phyloP scores from a whole-genome alignment of 2,329 filamentous ascomycete genomes.

The Colletotrichum destructivum region DNA sequence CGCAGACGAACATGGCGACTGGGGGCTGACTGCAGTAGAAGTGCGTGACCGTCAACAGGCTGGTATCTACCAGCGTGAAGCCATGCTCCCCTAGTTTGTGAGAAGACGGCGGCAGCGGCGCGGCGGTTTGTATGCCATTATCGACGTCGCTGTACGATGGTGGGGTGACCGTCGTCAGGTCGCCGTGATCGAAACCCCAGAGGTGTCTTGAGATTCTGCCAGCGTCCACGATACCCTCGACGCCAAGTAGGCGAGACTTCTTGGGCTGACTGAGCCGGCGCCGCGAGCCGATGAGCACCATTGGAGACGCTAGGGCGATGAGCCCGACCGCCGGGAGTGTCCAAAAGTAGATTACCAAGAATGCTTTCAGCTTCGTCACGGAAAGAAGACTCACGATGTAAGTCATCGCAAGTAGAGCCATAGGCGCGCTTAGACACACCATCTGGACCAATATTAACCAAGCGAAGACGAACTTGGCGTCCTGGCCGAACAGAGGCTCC shows the following conservation, averaged over 20 bases:
- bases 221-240: not conserved
- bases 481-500: constrained; percentile 10
- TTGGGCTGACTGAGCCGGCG: not conserved
- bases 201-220: not conserved
- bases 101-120: not conserved
- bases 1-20: constrained; percentile 59
- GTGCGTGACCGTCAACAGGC: constrained; percentile 53
- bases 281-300: not conserved
- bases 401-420: not conserved
- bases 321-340: not conserved
- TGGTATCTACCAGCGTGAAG: constrained; percentile 56
- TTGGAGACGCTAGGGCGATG: not conserved
- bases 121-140: not conserved
- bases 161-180: not conserved
- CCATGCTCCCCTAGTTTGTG: constrained; percentile 40
- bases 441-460: not conserved
- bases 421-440: not conserved
- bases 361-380: not conserved
- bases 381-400: not conserved
- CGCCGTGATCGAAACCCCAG: constrained; percentile 10
- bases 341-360: not conserved
- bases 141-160: not conserved
- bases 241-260: not conserved
- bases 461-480: not conserved
- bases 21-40: constrained; percentile 54